A percentile compares a stretch with the other conserved stretches of the same genome.
Evolutionary conservation across 192 early-diverging fungal genomes (phyloP).

Genomic region (Gaertneriomyces sp.): DNA sequence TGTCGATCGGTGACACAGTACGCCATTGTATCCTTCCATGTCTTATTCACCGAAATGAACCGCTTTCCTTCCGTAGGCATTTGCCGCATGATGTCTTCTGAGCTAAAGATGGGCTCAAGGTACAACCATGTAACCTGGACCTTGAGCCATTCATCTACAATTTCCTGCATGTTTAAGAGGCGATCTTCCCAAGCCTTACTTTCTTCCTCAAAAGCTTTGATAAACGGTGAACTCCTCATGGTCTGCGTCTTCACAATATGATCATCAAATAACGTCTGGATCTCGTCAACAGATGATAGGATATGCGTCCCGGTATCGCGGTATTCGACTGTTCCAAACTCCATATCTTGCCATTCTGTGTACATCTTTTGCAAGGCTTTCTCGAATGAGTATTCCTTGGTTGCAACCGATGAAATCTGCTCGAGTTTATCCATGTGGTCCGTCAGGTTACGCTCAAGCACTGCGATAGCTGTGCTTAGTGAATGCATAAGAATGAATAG

Average conservation of each 20-base stretch:
- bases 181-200: conserved; percentile 48
- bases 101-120: conserved; percentile 60
- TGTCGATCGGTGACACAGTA: conserved; percentile 43
- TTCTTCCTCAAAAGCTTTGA: conserved; percentile 62
- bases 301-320: conserved; percentile 62
- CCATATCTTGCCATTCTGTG: conserved; percentile 54
- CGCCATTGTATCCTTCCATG: conserved; percentile 60
- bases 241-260: conserved; percentile 65
- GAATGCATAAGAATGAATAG: background rate
- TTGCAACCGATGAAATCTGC: conserved; percentile 48
- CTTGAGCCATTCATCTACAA: conserved; percentile 60
- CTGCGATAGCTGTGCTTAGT: conserved; percentile 7
- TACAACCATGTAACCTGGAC: conserved; percentile 63
- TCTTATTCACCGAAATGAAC: conserved; percentile 58
- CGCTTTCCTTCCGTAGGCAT: conserved; percentile 61
- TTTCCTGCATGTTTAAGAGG: conserved; percentile 59
- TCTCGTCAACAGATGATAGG: conserved; percentile 48
- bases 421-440: conserved; percentile 55
- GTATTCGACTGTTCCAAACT: conserved; percentile 53
- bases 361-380: conserved; percentile 66
- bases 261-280: conserved; percentile 60
- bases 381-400: conserved; percentile 64
- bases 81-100: conserved; percentile 64
- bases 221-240: conserved; percentile 59
- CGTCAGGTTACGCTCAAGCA: conserved; percentile 52